These are phyloP conservation scores for Phyllosticta capitalensis DNA, from an alignment of 2,329 filamentous ascomycete genomes.

Conservation along the genomic window DNA sequence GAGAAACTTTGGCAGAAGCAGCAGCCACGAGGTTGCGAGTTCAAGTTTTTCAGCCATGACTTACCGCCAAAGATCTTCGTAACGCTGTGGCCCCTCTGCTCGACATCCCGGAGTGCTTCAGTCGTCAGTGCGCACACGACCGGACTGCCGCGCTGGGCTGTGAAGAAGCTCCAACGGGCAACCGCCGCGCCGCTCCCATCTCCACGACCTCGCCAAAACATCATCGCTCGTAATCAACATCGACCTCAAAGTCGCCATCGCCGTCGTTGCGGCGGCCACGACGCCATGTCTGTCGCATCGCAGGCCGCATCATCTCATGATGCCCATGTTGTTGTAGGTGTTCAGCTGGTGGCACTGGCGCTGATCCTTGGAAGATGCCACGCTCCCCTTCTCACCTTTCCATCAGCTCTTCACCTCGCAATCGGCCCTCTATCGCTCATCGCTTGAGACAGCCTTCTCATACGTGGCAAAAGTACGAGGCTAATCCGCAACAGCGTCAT, in stretches of 20 bases:
- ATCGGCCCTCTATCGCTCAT: neutral
- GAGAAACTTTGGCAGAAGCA: slow-evolving; percentile 1
- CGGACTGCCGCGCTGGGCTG: neutral
- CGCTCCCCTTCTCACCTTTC: neutral
- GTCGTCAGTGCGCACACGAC: neutral
- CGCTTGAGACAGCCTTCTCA: neutral
- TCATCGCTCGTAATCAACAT: neutral
- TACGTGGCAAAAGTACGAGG: neutral
- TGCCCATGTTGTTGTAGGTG: neutral
- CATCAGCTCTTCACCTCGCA: neutral
- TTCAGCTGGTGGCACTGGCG: neutral
- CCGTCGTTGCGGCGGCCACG: neutral
- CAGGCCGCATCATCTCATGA: neutral
- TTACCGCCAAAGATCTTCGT: slow-evolving; percentile 6
- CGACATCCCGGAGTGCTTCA: neutral
- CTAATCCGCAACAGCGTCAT: neutral
- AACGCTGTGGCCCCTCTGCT: neutral
- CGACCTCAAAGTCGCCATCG: neutral
- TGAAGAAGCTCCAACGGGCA: neutral
- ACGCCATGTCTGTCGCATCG: neutral
- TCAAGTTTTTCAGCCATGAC: slow-evolving; percentile 4
- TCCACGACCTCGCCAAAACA: neutral
- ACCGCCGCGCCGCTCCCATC: neutral
- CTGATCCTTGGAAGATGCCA: neutral
- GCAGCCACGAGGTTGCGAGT: neutral